Evolutionary conservation across 2,329 filamentous ascomycete genomes (phyloP), one percentile per base, ranked within the genome.

Genomic region (Epichloe aotearoae): DNA sequence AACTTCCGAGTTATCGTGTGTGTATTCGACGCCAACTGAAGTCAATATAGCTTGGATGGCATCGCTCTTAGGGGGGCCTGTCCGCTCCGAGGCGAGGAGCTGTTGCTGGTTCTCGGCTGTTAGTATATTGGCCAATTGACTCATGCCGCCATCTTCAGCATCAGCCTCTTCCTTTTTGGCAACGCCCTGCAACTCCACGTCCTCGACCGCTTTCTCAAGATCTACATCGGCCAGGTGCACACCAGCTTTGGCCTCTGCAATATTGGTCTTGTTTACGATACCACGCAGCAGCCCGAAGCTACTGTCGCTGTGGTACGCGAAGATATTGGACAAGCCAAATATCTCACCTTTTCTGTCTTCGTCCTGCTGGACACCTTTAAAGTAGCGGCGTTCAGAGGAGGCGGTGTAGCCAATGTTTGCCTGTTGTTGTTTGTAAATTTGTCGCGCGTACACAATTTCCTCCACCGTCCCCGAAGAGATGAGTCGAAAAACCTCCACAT

Each of bases 381-480:
- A 98, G 66, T 98, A 98, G 2, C 93, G 82, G 3, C 93, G 82
- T 66, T 98, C 93, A 5, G 83, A 85, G 0, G 88, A 94, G 0
- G 93, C 93, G 36, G 84, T 94, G 66, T 98, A 97, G 1, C 88
- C 93, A 52, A 98, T 97, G 61, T 96, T 97, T 26, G 93, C 91
- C 69, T 97, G 93, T 61, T 98, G 93, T 63, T 98, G 93, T 66
- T 98, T 98, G 75, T 98, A 98, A 39, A 98, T 93, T 61, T 98
- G 93, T 6, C 93, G 79, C 0, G 91, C 93, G 60, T 98, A 98
- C 7, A 97, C 88, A 50, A 96, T 93, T 66, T 98, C 93, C 63
- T 98, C 93, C 15, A 98, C 88, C 0, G 93, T 97, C 1, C 93
- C 93, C 1, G 87, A 82, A 2, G 86, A 91, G 17, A 98, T 82